A percentile compares a stretch with the other conserved stretches of the same genome.
Evolutionary conservation across 768 basidiomycete genomes (phyloP).

Genomic region (Mycena pura): DNA sequence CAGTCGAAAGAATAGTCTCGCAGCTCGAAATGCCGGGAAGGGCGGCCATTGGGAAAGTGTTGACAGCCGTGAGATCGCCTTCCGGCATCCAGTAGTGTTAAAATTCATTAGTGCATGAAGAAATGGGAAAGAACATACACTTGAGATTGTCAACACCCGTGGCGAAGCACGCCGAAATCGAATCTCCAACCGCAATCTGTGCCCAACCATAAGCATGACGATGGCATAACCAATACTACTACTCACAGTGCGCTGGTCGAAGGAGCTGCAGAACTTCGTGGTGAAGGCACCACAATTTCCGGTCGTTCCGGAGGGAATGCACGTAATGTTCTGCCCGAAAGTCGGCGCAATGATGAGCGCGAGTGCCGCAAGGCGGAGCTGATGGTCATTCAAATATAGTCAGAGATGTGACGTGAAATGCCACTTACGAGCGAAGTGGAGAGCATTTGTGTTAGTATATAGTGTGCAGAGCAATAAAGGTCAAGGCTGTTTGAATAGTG

Average conservation of each 20-base stretch:
- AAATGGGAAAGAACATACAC: conserved; percentile 1
- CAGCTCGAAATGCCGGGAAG: neutral
- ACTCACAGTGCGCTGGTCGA: conserved; percentile 6
- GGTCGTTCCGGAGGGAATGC: neutral
- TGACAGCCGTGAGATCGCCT: conserved; percentile 7
- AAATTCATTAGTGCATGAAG: neutral
- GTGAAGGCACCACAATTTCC: conserved; percentile 1
- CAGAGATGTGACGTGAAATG: neutral
- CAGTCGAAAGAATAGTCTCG: conserved; percentile 1
- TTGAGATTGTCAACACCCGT: conserved; percentile 2
- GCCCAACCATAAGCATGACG: neutral
- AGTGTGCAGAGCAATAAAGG: neutral
- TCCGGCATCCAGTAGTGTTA: neutral
- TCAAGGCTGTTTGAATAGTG: neutral
- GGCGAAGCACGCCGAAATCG: conserved; percentile 8
- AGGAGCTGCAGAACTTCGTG: conserved; percentile 3
- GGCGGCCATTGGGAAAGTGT: neutral
- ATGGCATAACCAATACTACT: conserved; percentile 4
- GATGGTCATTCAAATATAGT: neutral
- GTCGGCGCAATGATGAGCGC: neutral
- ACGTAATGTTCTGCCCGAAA: conserved; percentile 4
- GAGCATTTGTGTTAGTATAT: conserved; percentile 4
- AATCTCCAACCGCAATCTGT: conserved; percentile 3
- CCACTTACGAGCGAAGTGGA: conserved; percentile 8
- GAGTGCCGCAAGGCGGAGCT: conserved; percentile 2